Evolutionary conservation across 352 stramenopile genomes (phyloP).

Genomic region (Phytophthora fragariae): DNA sequence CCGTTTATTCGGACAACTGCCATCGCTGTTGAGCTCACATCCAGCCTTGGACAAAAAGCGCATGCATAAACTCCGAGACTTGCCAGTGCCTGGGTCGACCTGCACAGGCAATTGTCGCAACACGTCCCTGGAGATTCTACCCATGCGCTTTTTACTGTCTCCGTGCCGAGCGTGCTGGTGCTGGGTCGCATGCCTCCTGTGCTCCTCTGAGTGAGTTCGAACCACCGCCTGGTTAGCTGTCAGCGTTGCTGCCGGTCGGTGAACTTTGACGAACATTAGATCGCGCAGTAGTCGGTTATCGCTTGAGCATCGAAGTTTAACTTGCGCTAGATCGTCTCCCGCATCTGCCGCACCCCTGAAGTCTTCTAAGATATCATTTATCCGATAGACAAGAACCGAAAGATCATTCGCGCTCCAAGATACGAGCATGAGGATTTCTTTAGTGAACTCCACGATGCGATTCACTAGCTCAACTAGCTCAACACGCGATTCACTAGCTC

Average conservation of each 20-base stretch:
- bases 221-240: too few relatives aligned
- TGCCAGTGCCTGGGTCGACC: not conserved
- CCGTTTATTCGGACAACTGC: not conserved
- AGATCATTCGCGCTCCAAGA: not conserved
- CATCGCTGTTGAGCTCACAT: not conserved
- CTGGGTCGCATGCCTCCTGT: too few relatives aligned
- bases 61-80: not conserved
- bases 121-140: not conserved
- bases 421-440: slow-evolving; percentile 2
- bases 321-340: not conserved
- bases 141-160: not conserved
- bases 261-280: slow-evolving; percentile 11
- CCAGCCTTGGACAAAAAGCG: not conserved
- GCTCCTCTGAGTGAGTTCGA: too few relatives aligned
- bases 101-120: not conserved
- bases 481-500: too few relatives aligned
- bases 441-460: not conserved
- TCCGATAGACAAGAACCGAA: slow-evolving; percentile 1
- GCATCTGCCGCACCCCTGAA: not conserved
- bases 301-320: not conserved
- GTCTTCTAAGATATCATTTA: slow-evolving; percentile 11
- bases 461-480: not conserved
- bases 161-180: not conserved
- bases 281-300: slow-evolving; percentile 1
- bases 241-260: not conserved